Base-by-base conservation (phyloP, 2,329 filamentous ascomycete genomes). In the Fusarium devonianum region DNA sequence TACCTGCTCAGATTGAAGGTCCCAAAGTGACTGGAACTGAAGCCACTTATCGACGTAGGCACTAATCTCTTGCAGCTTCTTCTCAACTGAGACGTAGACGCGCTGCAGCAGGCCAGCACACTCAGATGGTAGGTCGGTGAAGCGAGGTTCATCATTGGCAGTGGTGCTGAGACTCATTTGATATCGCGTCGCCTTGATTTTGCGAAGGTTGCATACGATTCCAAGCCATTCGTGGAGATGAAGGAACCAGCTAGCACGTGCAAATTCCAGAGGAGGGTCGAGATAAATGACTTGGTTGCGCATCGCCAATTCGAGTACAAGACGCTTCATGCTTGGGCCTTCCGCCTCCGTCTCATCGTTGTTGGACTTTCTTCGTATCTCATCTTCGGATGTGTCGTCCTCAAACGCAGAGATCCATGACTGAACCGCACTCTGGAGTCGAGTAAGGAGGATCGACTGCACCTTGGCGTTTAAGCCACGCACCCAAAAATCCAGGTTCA, bases 11-110 rank as follows among this genome's bases (percentile, higher is more conserved):
- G 93, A 91, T 69, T 96, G 93, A 48, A 99, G 80, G 76, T 99
- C 94, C 94, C 94, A 99, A 1, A 99, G 81, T 6, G 93, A 97
- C 72, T 99, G 94, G 74, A 97, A 99, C 65, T 97, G 94, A 34
- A 99, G 80, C 94, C 94, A 99, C 72, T 97, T 95, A 69, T 97
- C 92, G 8, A 99, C 91, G 63, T 99, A 99, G 4, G 80, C 79
- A 26, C 89, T 84, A 22, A 97, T 90, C 32, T 89, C 86, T 12
- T 81, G 79, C 4, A 99, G 76, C 72, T 94, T 96, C 58, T 84
- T 84, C 71, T 97, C 92, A 8, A 99, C 83, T 0, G 88, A 86
- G 23, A 81, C 81, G 69, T 97, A 97, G 1, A 96, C 92, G 52
- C 87, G 82, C 34, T 86, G 83, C 14, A 99, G 81, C 48, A 89